These are phyloP conservation scores for Syzygium aqueum DNA, from an alignment of 345 rosid species.

Conservation along the genomic window DNA sequence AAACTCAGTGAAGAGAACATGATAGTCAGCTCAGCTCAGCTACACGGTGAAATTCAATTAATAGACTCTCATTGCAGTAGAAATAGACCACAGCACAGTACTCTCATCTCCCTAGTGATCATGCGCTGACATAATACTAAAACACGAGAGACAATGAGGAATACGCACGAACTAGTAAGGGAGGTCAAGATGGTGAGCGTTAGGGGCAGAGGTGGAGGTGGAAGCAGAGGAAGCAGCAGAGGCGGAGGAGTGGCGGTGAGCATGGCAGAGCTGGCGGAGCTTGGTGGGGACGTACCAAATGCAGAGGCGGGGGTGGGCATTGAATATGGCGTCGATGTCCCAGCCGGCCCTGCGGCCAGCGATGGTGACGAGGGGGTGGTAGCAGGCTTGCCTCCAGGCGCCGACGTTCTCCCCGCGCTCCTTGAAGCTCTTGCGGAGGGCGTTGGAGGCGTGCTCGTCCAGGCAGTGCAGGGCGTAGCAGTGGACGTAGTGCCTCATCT, in stretches of 20 bases:
- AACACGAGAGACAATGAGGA: background rate
- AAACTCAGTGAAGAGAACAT: background rate
- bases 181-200: background rate
- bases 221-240: conserved; percentile 35
- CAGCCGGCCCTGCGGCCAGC: conserved; percentile 74
- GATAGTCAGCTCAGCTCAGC: background rate
- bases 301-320: conserved; percentile 80
- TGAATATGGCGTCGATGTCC: conserved; percentile 93
- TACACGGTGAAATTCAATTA: background rate
- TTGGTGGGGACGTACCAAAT: conserved; percentile 96
- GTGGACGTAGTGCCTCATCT: conserved; percentile 96
- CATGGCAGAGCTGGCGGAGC: conserved; percentile 93
- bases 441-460: conserved; percentile 80
- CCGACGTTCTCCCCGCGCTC: conserved; percentile 96
- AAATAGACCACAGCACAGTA: background rate
- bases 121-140: background rate
- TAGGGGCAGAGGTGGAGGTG: background rate
- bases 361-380: conserved; percentile 77
- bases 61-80: background rate
- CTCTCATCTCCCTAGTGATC: background rate
- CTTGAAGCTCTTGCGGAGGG: conserved; percentile 66
- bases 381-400: conserved; percentile 96
- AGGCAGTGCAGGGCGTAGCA: conserved; percentile 95
- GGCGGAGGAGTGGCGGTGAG: conserved; percentile 46
- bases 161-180: background rate